A percentile compares a stretch with the other conserved stretches of the same genome.
Conservation (phyloP, 495 filamentous ascomycete genomes). For the Hyaloscypha finlandica region DNA sequence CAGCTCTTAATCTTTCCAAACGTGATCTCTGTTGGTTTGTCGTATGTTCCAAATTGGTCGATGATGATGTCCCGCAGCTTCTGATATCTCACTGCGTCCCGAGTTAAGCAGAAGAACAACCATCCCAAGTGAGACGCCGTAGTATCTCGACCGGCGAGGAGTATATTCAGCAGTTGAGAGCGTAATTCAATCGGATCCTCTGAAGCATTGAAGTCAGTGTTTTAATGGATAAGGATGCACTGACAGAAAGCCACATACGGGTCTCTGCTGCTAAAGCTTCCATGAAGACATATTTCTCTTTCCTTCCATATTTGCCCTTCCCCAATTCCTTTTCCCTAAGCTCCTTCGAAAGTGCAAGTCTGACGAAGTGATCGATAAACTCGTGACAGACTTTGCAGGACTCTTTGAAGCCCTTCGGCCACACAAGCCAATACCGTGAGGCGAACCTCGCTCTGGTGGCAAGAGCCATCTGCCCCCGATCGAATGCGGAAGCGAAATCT, state of each 20-base stretch:
- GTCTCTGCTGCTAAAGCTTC: conserved; percentile 46
- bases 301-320: conserved; percentile 30
- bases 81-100: conserved; percentile 32
- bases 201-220: background rate
- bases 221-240: background rate
- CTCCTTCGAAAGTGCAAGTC: conserved; percentile 36
- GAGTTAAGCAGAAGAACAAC: conserved; percentile 21
- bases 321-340: conserved; percentile 10
- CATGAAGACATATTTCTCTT: conserved; percentile 52
- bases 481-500: conserved; percentile 29
- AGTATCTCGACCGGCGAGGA: conserved; percentile 60
- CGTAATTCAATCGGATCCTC: conserved; percentile 40
- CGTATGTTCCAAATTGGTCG: conserved; percentile 30
- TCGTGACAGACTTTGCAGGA: conserved; percentile 23
- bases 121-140: conserved; percentile 52
- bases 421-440: conserved; percentile 20
- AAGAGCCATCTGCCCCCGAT: conserved; percentile 22
- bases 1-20: conserved; percentile 43
- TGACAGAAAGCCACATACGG: background rate
- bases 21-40: conserved; percentile 28
- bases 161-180: conserved; percentile 50
- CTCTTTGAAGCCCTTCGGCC: conserved; percentile 18
- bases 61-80: conserved; percentile 43
- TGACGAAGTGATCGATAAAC: conserved; percentile 30
- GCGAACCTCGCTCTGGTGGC: conserved; percentile 21